A percentile compares a stretch with the other conserved stretches of the same genome.
phyloP scores from a whole-genome alignment of 2,329 filamentous ascomycete species.

The Fusarium algeriense region DNA sequence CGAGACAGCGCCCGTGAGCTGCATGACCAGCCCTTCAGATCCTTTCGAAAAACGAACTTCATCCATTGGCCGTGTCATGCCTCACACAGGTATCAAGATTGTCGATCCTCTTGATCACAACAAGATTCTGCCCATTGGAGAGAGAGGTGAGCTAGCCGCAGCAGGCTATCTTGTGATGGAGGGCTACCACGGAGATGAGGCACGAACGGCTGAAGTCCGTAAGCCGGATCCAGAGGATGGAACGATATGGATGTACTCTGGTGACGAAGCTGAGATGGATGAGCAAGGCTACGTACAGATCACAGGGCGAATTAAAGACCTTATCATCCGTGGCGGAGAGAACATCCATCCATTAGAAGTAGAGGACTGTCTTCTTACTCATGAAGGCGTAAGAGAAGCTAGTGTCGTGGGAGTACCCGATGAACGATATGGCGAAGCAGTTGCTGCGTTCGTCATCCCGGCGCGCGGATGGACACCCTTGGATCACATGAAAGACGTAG shows the following conservation, averaged over 20 bases:
- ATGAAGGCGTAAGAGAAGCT: slow-evolving; percentile 77
- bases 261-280: slow-evolving; percentile 92
- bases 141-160: slow-evolving; percentile 84
- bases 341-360: slow-evolving; percentile 96
- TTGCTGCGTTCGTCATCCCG: slow-evolving; percentile 84
- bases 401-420: slow-evolving; percentile 89
- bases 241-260: slow-evolving; percentile 88
- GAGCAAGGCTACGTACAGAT: slow-evolving; percentile 86
- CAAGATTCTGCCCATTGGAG: slow-evolving; percentile 70
- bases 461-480: slow-evolving; percentile 46
- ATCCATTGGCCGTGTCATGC: slow-evolving; percentile 83
- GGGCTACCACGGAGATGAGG: slow-evolving; percentile 85
- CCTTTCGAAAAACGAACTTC: slow-evolving; percentile 78
- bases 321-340: slow-evolving; percentile 95
- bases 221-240: slow-evolving; percentile 59
- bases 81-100: slow-evolving; percentile 82
- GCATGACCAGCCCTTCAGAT: slow-evolving; percentile 86
- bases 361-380: slow-evolving; percentile 85
- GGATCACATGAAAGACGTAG: slow-evolving; percentile 38
- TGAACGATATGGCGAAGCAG: slow-evolving; percentile 84
- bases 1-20: slow-evolving; percentile 82
- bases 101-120: slow-evolving; percentile 75
- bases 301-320: slow-evolving; percentile 91
- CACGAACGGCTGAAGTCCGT: slow-evolving; percentile 75
- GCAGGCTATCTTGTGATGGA: slow-evolving; percentile 91